Conservation (phyloP, 2,329 filamentous ascomycete genomes). For the Claviceps maximensis region DNA sequence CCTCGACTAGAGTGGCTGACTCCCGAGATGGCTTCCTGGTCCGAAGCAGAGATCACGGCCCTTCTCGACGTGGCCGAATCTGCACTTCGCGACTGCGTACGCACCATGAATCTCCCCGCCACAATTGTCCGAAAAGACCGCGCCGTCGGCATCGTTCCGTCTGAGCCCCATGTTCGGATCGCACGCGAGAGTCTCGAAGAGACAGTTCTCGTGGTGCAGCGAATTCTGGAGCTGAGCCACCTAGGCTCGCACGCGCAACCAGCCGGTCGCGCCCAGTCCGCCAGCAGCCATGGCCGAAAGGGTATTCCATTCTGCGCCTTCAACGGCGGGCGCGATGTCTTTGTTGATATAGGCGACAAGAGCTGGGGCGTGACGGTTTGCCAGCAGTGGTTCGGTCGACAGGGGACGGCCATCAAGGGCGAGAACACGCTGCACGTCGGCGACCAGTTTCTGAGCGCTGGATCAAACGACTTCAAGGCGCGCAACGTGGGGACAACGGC, state of each 20-base stretch:
- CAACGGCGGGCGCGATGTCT: constrained; percentile 94
- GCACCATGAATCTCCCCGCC: constrained; percentile 67
- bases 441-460: constrained; percentile 90
- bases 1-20: constrained; percentile 58
- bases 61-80: constrained; percentile 84
- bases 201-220: constrained; percentile 87
- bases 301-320: constrained; percentile 87
- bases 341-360: constrained; percentile 98
- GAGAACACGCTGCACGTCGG: constrained; percentile 85
- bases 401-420: constrained; percentile 40
- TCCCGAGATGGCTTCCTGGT: constrained; percentile 66
- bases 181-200: constrained; percentile 86
- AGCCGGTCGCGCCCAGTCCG: constrained; percentile 6
- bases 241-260: constrained; percentile 22
- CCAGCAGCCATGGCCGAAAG: constrained; percentile 8
- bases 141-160: constrained; percentile 63
- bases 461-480: constrained; percentile 95
- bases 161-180: constrained; percentile 49
- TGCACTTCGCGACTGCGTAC: constrained; percentile 69
- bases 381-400: constrained; percentile 71
- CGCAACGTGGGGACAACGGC: constrained; percentile 84
- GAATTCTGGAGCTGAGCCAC: constrained; percentile 74
- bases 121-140: constrained; percentile 76
- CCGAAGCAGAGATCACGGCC: constrained; percentile 58
- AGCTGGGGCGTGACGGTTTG: constrained; percentile 89